phyloP scores from a whole-genome alignment of 208 protist genomes.

The Wallacemonas sp. region DNA sequence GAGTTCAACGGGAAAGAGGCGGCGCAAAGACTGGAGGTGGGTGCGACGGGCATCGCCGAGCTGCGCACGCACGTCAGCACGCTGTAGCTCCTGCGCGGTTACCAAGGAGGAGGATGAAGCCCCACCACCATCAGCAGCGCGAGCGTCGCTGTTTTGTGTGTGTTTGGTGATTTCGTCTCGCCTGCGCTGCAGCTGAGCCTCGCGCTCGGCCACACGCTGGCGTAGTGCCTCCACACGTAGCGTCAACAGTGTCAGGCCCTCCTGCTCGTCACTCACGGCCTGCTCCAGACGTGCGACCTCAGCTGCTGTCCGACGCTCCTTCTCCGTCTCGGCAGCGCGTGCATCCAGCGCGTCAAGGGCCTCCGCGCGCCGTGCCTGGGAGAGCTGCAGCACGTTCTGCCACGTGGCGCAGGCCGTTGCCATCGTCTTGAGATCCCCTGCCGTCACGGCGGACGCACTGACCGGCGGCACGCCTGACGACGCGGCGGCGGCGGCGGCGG shows the following conservation, averaged over 20 bases:
- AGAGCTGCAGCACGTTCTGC: conserved; percentile 24
- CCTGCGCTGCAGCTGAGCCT: conserved; percentile 12
- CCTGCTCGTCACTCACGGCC: conserved; percentile 30
- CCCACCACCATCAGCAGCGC: no score
- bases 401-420: conserved; percentile 44
- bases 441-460: conserved; percentile 19
- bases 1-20: conserved; percentile 38
- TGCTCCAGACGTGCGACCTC: conserved; percentile 37
- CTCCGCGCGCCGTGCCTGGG: conserved; percentile 23
- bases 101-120: not conserved
- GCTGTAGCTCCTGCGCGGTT: conserved; percentile 26
- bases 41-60: conserved; percentile 27
- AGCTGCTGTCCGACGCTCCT: conserved; percentile 14
- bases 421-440: conserved; percentile 50
- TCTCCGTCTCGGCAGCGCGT: conserved; percentile 3
- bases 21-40: conserved; percentile 27
- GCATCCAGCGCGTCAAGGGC: conserved; percentile 28
- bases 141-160: not conserved
- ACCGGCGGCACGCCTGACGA: conserved; percentile 9
- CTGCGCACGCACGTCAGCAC: conserved; percentile 34
- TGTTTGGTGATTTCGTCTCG: not conserved
- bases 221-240: conserved; percentile 37
- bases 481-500: conserved; percentile 1
- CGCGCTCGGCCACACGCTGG: conserved; percentile 27
- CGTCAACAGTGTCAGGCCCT: conserved; percentile 30